Percentiles rank a stretch among this genome's conserved stretches.
phyloP scores from a whole-genome alignment of 2,329 filamentous ascomycete genomes.

The Scytalidium lignicola region DNA sequence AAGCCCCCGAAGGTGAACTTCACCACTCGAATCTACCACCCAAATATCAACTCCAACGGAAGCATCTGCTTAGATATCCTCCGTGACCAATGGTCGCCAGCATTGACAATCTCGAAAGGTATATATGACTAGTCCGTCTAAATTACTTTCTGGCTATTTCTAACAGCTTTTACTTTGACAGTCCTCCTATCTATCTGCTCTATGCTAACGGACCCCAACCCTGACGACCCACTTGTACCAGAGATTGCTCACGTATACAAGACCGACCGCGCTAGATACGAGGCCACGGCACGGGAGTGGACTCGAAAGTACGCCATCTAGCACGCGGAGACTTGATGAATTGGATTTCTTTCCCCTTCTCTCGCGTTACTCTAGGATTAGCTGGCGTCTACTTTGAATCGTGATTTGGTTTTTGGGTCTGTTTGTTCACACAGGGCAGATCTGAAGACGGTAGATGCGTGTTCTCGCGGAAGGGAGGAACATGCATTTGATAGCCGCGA shows the following conservation, averaged over 20 bases:
- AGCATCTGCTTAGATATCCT: conserved; percentile 98
- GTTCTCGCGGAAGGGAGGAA: not conserved
- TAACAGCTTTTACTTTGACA: conserved; percentile 32
- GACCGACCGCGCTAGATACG: conserved; percentile 92
- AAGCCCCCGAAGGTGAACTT: conserved; percentile 99
- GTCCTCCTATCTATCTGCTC: conserved; percentile 98
- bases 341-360: conserved; percentile 16
- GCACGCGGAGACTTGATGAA: conserved; percentile 1
- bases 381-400: conserved; percentile 20
- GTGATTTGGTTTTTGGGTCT: not conserved
- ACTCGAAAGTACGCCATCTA: conserved; percentile 98
- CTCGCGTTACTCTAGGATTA: conserved; percentile 18
- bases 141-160: not conserved
- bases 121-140: too few relatives aligned
- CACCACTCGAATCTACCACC: conserved; percentile 98
- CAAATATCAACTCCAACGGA: conserved; percentile 99
- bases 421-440: not conserved
- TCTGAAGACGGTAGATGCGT: not conserved
- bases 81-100: conserved; percentile 98
- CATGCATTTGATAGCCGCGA: not conserved
- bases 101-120: conserved; percentile 98
- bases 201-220: conserved; percentile 99
- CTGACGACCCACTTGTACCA: conserved; percentile 95
- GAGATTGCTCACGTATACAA: conserved; percentile 99
- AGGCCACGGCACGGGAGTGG: conserved; percentile 96